Percentiles rank a stretch among this genome's conserved stretches.
phyloP scores from a whole-genome alignment of 257 asterid species.

The Solanum ahanhuiri region DNA sequence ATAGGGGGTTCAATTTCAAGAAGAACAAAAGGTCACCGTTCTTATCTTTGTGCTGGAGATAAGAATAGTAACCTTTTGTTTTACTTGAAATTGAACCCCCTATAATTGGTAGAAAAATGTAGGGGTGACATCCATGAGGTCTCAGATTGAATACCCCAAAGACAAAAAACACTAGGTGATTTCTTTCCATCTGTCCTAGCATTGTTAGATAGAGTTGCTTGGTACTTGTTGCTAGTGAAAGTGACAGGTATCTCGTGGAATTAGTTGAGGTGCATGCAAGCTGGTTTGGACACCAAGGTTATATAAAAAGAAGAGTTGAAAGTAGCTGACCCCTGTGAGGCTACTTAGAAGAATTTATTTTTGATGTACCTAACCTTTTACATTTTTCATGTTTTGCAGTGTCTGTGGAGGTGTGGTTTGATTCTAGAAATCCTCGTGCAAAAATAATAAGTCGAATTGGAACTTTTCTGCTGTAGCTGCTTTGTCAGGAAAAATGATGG shows the following conservation, averaged over 20 bases:
- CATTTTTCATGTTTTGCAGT: neutral
- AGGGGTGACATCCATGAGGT: neutral
- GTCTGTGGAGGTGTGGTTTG: neutral
- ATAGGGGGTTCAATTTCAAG: neutral
- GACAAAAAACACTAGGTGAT: neutral
- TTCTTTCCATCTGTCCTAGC: neutral
- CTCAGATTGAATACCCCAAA: neutral
- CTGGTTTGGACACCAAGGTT: neutral
- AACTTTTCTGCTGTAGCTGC: slow-evolving; percentile 2
- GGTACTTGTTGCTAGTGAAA: neutral
- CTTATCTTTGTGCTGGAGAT: neutral
- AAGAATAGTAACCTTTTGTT: neutral
- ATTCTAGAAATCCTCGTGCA: slow-evolving; percentile 24
- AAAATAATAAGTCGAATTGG: slow-evolving; percentile 11
- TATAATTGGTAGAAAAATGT: neutral
- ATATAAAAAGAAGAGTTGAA: neutral
- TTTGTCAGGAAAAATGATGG: slow-evolving; percentile 49
- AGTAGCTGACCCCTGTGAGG: neutral
- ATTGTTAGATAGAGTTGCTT: neutral
- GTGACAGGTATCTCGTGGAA: neutral
- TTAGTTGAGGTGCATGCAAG: neutral
- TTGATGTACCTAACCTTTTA: neutral
- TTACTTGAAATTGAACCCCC: neutral
- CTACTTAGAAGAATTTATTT: neutral
- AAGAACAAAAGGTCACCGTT: neutral